These are phyloP conservation scores for Verticillium zaregamsianum DNA, from an alignment of 2,329 filamentous ascomycete species.

Conservation along the genomic window DNA sequence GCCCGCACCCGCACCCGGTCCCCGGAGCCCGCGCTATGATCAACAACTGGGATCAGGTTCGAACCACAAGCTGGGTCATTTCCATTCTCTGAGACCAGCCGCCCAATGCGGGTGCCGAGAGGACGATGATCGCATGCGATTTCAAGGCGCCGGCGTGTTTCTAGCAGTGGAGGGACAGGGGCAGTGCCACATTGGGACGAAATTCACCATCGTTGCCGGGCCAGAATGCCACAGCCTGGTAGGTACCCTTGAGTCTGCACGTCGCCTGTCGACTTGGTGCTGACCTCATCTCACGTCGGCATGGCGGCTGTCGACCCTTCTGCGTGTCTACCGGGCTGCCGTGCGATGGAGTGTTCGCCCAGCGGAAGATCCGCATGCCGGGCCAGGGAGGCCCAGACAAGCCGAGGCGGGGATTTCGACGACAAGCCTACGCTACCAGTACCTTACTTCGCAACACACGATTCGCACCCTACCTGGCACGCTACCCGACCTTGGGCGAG, in stretches of 20 bases:
- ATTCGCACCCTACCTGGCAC: background rate
- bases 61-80: background rate
- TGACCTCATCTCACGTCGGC: background rate
- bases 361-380: background rate
- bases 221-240: background rate
- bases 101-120: constrained; percentile 1
- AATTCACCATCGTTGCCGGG: background rate
- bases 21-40: constrained; percentile 1
- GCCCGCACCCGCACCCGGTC: background rate
- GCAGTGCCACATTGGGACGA: constrained; percentile 1
- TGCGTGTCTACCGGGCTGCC: background rate
- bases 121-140: constrained; percentile 3
- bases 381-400: background rate
- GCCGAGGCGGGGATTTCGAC: background rate
- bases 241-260: background rate
- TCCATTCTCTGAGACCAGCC: background rate
- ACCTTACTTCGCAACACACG: background rate
- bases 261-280: background rate
- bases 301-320: background rate
- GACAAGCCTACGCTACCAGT: background rate
- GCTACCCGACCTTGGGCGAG: background rate
- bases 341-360: background rate
- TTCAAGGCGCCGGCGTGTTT: background rate
- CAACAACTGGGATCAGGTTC: constrained; percentile 3
- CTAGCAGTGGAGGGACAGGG: background rate